Base-by-base conservation (phyloP, 202 grass and related monocot genomes). In the Panicum virgatum region DNA sequence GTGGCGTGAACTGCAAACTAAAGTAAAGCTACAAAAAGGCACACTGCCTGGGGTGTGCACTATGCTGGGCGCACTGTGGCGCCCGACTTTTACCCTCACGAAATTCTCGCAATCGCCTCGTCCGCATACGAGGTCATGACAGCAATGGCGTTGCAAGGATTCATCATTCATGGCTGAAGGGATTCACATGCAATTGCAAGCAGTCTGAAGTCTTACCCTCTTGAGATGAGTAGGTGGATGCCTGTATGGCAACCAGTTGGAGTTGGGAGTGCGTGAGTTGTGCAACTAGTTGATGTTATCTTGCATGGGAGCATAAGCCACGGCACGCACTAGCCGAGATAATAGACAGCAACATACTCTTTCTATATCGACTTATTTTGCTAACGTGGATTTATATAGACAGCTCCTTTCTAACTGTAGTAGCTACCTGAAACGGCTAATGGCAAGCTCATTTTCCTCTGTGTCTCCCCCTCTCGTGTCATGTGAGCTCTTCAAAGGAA, bases 1-100 rank as follows among this genome's bases (percentile, higher is more conserved):
- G 65, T 86, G 57, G 79, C 78, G 78, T 89, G 87, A 82, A 7
- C 30, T 22, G 73, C 77, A 82, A 77, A 84, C 68, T 44, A 88
- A 85, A 85, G 64, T 59, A 81, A 85, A 81, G 77, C 77, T 42
- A 77, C 6, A 66, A 86, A 85, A 82, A 67, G 79, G 48, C 62
- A 83, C 72, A 73, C 58, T 65, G 65, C 82, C 48, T 71, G 67
- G 39, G 65, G 22, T 51, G 57, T 40, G 57, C 3, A 39, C 46
- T 57, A 75, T 63, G 66, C 44, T 14, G 37, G 8, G 29, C 3
- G 5, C n/a, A 26, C 29, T 66, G 60, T 62, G 15, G 46, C 36
- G 62, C 9, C 23, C 11, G 29, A 45, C 13, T 9, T 38, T 86
- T 53, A 59, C 57, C 40, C 19, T 59, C 69, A 13, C 47, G 29